Evolutionary conservation across 768 basidiomycete species (phyloP), one percentile per base, ranked within the genome.

Genomic region (Leccinum truebloodii): DNA sequence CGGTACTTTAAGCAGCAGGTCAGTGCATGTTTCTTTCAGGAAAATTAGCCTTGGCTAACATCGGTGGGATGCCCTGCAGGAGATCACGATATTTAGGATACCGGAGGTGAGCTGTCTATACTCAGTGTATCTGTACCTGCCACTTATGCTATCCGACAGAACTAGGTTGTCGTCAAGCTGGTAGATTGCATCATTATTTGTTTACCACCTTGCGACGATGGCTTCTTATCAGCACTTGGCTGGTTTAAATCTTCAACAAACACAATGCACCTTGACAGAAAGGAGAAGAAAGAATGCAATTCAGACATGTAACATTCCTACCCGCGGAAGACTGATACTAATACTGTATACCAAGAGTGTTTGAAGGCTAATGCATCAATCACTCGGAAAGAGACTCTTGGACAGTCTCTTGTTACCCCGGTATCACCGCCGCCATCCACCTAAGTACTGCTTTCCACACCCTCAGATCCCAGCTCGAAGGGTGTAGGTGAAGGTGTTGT

Each of bases 1-100:
- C 82, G 96, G 64, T 98, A 97, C 76, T 98, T 98, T 77, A 97
- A 98, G 77, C 95, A 97, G 75, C 94, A 95, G 86, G 91, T 87
- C 46, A 34, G 78, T 67, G 3, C 44, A 22, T 13, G 5, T 26
- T 6, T 48, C 49, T 58, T 48, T 10, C 14, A 35, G 20, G 22
- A 53, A 51, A 26, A 14, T 22, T 24, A 16, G 7, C 7, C 34
- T 34, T 59, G 32, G 7, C 52, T 64, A 24, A 68, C 32, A 9
- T n/a, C 1, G 20, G n/a, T 35, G 54, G 52, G 37, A 30, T 44
- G 46, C 9, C 6, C 9, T 58, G 8, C 68, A 88, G 85, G 90
- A 94, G 81, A 94, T 94, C 67, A 95, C 93, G 1, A 82, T 94
- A 60, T 94, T 92, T 76, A 86, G 92, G 76, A 92, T 94, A 83